Percentiles rank a stretch among this genome's conserved stretches.
Conservation (phyloP, 176 grass and related monocot species). For the Lolium perenne region DNA sequence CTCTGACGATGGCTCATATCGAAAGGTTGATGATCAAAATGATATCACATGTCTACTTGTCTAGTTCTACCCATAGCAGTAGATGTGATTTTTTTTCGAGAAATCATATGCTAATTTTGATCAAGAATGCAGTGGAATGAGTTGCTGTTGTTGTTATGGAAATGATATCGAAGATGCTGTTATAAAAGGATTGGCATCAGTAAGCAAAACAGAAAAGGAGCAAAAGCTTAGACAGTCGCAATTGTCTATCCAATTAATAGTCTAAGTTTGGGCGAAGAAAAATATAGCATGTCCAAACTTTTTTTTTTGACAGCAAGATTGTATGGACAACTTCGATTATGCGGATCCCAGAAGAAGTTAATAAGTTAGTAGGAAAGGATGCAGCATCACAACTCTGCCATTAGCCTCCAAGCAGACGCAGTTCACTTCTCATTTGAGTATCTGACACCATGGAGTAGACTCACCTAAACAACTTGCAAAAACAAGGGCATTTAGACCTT, state of each 20-base stretch:
- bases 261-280: conserved; percentile 17
- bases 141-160: conserved; percentile 13
- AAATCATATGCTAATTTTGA: conserved; percentile 9
- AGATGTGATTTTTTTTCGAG: background rate
- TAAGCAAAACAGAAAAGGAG: conserved; percentile 34
- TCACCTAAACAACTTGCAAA: conserved; percentile 87
- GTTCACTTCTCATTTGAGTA: conserved; percentile 39
- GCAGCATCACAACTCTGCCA: conserved; percentile 57
- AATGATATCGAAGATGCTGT: conserved; percentile 23
- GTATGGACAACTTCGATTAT: conserved; percentile 33
- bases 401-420: conserved; percentile 70
- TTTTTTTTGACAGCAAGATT: background rate
- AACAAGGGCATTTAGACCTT: conserved; percentile 53
- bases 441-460: conserved; percentile 73
- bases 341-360: conserved; percentile 36
- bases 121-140: conserved; percentile 35
- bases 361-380: conserved; percentile 43
- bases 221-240: conserved; percentile 38
- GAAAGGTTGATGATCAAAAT: background rate
- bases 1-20: background rate
- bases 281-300: conserved; percentile 24
- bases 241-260: conserved; percentile 30
- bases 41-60: background rate
- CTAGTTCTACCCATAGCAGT: background rate
- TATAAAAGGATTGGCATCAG: conserved; percentile 46